A percentile compares a stretch with the other conserved stretches of the same genome.
Conservation (phyloP, 2,329 filamentous ascomycete species). For the Scleromitrula shiraiana region DNA sequence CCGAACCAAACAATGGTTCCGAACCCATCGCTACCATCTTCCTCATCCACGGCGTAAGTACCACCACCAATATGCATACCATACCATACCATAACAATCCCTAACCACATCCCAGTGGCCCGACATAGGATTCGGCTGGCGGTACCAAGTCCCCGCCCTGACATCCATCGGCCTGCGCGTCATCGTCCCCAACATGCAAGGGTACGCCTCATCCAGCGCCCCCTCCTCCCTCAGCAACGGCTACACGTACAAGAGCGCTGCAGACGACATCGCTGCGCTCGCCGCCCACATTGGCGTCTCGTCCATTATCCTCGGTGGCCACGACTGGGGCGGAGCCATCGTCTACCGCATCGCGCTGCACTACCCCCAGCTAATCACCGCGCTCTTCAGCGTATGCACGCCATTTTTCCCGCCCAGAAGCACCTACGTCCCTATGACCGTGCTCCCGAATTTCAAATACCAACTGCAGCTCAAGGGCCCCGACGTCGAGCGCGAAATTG, state of each 20-base stretch:
- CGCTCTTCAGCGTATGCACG: slow-evolving; percentile 74
- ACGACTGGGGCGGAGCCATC: slow-evolving; percentile 78
- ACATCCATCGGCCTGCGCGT: slow-evolving; percentile 66
- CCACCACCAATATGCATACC: no score
- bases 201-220: slow-evolving; percentile 71
- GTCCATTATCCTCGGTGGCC: slow-evolving; percentile 74
- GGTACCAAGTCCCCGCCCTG: slow-evolving; percentile 76
- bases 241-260: slow-evolving; percentile 66
- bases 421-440: slow-evolving; percentile 43
- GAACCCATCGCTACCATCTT: slow-evolving; percentile 42
- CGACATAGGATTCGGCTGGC: slow-evolving; percentile 77
- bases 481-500: slow-evolving; percentile 52
- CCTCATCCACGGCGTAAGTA: slow-evolving; percentile 42
- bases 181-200: slow-evolving; percentile 77
- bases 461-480: slow-evolving; percentile 71
- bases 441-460: slow-evolving; percentile 67
- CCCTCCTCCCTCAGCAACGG: slow-evolving; percentile 50
- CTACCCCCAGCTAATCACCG: slow-evolving; percentile 63
- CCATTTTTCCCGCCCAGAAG: slow-evolving; percentile 54
- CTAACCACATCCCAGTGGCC: slow-evolving; percentile 46
- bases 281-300: slow-evolving; percentile 41
- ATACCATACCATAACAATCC: background rate
- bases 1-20: slow-evolving; percentile 39
- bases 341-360: slow-evolving; percentile 69
- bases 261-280: slow-evolving; percentile 68